Base-by-base conservation (phyloP, 2,329 filamentous ascomycete species). In the Lachnellula cervina region DNA sequence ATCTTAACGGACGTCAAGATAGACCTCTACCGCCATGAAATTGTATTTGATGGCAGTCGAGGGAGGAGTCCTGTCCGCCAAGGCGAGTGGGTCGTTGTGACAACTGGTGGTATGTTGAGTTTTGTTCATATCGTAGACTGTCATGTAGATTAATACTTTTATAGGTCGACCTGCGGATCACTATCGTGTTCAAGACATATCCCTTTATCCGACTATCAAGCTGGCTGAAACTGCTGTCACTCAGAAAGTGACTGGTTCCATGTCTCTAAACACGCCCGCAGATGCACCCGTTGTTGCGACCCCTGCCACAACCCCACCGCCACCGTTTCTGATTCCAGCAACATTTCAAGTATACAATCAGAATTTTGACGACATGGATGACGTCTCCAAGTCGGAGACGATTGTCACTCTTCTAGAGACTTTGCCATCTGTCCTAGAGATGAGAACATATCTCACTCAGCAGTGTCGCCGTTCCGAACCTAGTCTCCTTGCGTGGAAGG, bases 391-490 rank as follows among this genome's bases (percentile, higher is more conserved):
- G 65, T 71, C 72, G 25, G 71, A 76, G 3, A 72, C 72, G 1
- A 78, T 84, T 13, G 74, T 82, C 52, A 67, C 71, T 4, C 66
- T 84, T 19, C 71, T 90, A 0, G 74, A 82, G 13, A 76, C 79
- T 1, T 73, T 90, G 2, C 88, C 89, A 0, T 71, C 78, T 1
- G 79, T 92, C 3, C 65, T 73, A 13, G 73, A 81, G 0, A 84
- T 91, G 77, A 74, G 73, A 62, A 47, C 67, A 0, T 79, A 77
- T 61, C 66, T 86, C 7, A 60, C 71, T n/a, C 42, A 63, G 47
- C 28, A 71, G 52, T 61, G 56, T 49, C 62, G 53, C 25, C 53
- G 25, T 16, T 58, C 62, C 8, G 62, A 67, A n/a, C 66, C 68
- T 25, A 66, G 46, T 43, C 64, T 73, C 70, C 42, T 74, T 74